Evolutionary conservation across 345 rosid genomes (phyloP).

Genomic region (Xanthoceras sorbifolium): DNA sequence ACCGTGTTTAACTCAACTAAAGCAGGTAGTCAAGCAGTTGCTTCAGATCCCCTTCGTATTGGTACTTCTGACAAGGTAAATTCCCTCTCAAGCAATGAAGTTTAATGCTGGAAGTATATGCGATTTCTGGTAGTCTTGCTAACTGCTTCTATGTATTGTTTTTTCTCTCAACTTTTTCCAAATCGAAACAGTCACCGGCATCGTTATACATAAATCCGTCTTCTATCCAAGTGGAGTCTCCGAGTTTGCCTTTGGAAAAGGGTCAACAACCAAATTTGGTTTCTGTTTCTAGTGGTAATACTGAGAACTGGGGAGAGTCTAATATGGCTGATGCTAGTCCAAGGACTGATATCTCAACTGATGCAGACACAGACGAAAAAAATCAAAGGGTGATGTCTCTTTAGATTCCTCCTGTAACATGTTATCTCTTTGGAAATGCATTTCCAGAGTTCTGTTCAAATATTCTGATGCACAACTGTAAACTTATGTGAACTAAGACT

Average conservation of each 20-base stretch:
- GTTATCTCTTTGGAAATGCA: neutral
- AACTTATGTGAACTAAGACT: neutral
- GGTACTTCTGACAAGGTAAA: slow-evolving; percentile 37
- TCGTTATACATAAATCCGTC: slow-evolving; percentile 27
- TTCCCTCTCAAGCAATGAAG: neutral
- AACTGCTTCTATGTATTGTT: slow-evolving; percentile 9
- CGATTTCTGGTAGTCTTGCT: neutral
- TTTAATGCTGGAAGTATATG: neutral
- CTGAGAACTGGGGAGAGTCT: slow-evolving; percentile 50
- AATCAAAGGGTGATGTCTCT: slow-evolving; percentile 65
- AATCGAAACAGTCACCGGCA: slow-evolving; percentile 26
- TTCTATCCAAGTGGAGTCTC: slow-evolving; percentile 29
- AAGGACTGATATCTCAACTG: slow-evolving; percentile 82
- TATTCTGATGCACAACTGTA: slow-evolving; percentile 11
- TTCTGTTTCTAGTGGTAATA: slow-evolving; percentile 39
- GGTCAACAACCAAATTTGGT: slow-evolving; percentile 38
- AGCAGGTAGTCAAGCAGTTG: slow-evolving; percentile 27
- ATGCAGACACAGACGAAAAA: slow-evolving; percentile 87
- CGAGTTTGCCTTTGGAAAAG: slow-evolving; percentile 37
- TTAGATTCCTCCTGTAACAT: neutral
- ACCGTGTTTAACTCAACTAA: slow-evolving; percentile 29
- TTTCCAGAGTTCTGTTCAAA: neutral
- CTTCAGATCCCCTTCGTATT: slow-evolving; percentile 25
- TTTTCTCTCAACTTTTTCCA: neutral
- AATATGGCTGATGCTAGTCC: slow-evolving; percentile 97